phyloP scores from a whole-genome alignment of 805 yeast genomes.

The Yarrowia hollandica region DNA sequence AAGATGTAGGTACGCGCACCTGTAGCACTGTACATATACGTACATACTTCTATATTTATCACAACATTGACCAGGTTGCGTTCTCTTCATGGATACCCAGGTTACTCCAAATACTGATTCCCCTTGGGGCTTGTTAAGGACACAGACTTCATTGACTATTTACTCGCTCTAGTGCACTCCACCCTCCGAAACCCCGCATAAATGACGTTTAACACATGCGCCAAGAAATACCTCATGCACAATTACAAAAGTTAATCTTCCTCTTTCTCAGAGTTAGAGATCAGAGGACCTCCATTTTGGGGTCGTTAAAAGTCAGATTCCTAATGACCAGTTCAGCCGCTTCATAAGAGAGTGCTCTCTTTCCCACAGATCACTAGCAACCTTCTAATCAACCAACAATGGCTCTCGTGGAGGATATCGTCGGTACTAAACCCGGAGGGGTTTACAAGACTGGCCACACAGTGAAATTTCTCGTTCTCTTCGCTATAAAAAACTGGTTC shows the following conservation, averaged over 20 bases:
- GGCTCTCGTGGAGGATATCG: not conserved
- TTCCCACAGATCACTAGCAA: slow-evolving; percentile 2
- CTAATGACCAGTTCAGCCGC: not conserved
- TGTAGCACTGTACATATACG: too few species aligned
- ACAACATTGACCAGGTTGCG: too few species aligned
- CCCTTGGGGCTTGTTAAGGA: too few species aligned
- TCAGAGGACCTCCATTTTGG: slow-evolving; percentile 4
- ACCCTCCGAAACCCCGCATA: not conserved
- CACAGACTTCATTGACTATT: too few species aligned
- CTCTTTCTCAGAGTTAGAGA: not conserved
- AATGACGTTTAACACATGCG: not conserved
- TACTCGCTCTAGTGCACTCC: not conserved
- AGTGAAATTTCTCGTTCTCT: not conserved
- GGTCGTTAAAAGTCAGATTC: not conserved
- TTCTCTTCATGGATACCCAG: too few species aligned
- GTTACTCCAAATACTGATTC: too few species aligned
- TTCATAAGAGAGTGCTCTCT: not conserved
- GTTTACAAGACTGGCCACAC: slow-evolving; percentile 1
- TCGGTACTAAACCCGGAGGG: slow-evolving; percentile 1
- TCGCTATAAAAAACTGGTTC: slow-evolving; percentile 62
- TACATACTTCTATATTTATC: too few species aligned
- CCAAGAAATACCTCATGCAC: slow-evolving; percentile 23
- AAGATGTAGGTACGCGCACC: too few species aligned
- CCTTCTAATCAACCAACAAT: not conserved
- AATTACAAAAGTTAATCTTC: not conserved